A percentile compares a stretch with the other conserved stretches of the same genome.
Conservation (phyloP, 257 asterid genomes). For the Plantago major region DNA sequence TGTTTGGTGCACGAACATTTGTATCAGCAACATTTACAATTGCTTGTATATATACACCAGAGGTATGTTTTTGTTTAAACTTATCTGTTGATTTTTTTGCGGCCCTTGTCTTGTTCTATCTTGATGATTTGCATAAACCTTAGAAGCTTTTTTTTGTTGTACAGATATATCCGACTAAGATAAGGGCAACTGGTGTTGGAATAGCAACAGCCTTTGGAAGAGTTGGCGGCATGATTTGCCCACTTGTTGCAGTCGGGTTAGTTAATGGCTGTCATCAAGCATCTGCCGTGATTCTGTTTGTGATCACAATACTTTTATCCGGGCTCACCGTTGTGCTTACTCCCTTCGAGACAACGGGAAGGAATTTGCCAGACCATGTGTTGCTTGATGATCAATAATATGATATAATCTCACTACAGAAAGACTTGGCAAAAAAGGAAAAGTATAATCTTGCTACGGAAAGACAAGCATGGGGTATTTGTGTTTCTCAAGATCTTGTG, state of each 20-base stretch:
- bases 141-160: not conserved
- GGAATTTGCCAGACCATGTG: conserved; percentile 26
- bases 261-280: conserved; percentile 51
- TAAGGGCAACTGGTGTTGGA: conserved; percentile 61
- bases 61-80: conserved; percentile 36
- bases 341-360: conserved; percentile 44
- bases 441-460: too few relatives aligned
- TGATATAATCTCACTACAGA: not conserved
- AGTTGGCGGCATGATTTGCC: conserved; percentile 68
- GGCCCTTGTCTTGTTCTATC: not conserved
- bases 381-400: not conserved
- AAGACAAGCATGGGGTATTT: too few relatives aligned
- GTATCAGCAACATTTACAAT: conserved; percentile 49
- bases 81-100: not conserved
- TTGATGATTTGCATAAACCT: not conserved
- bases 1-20: conserved; percentile 73
- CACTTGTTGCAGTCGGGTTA: conserved; percentile 57
- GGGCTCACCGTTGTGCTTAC: conserved; percentile 41
- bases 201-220: conserved; percentile 48
- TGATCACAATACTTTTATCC: conserved; percentile 32
- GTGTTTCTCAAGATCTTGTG: too few relatives aligned
- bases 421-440: not conserved
- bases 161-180: conserved; percentile 68
- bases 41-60: conserved; percentile 55
- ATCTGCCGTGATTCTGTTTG: conserved; percentile 47